These are phyloP conservation scores for Withania somnifera DNA, from an alignment of 305 asterid species.

Conservation along the genomic window DNA sequence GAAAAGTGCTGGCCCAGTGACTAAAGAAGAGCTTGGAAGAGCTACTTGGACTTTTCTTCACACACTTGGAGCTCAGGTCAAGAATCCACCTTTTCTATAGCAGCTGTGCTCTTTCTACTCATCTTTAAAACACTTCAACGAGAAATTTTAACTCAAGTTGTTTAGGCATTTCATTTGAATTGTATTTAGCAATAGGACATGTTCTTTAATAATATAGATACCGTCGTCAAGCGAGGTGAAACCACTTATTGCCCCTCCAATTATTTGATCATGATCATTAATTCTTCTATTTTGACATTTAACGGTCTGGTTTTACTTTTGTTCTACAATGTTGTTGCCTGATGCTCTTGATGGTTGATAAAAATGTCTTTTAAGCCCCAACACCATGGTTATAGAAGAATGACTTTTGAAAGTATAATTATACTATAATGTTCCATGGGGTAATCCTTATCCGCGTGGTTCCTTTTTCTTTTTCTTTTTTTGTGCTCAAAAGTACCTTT, in stretches of 20 bases:
- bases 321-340: not conserved
- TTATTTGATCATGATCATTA: not conserved
- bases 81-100: not conserved
- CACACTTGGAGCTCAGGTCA: slow-evolving; percentile 93
- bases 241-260: not conserved
- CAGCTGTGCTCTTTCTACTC: not conserved
- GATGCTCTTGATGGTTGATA: not conserved
- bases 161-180: not conserved
- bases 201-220: not conserved
- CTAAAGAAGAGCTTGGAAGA: slow-evolving; percentile 88
- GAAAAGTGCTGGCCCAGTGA: slow-evolving; percentile 41
- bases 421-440: not conserved
- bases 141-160: not conserved
- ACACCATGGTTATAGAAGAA: not conserved
- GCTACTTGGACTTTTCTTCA: slow-evolving; percentile 96
- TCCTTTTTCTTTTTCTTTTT: not conserved
- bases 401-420: not conserved
- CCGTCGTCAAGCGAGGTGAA: not conserved
- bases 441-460: not conserved
- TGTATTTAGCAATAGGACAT: not conserved
- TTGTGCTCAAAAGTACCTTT: not conserved
- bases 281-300: not conserved
- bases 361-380: not conserved
- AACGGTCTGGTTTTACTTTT: not conserved
- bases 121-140: not conserved